Percentiles rank a stretch among this genome's conserved stretches.
phyloP scores from a whole-genome alignment of 192 early-diverging fungal genomes.

The Glomus cerebriforme region DNA sequence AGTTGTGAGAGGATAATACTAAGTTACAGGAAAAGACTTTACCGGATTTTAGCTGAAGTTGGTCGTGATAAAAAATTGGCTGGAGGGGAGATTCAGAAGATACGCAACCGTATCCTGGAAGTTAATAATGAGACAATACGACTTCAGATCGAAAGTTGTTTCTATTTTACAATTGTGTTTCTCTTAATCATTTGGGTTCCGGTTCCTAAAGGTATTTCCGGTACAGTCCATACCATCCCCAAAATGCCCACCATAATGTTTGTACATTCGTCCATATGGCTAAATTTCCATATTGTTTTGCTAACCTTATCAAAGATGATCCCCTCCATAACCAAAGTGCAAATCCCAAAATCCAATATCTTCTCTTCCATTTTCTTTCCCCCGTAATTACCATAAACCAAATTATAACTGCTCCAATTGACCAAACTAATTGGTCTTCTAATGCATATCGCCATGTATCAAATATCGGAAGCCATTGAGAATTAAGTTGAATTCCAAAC shows the following conservation, averaged over 20 bases:
- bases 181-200: no score
- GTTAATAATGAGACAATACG: no score
- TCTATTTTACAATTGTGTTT: no score
- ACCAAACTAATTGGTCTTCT: background rate
- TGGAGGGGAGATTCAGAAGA: no score
- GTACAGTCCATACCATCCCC: constrained; percentile 10
- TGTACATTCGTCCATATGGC: constrained; percentile 6
- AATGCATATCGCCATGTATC: constrained; percentile 7
- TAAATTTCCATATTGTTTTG: background rate
- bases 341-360: background rate
- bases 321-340: constrained; percentile 17
- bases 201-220: no score
- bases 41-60: no score
- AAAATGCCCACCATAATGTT: constrained; percentile 18
- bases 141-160: no score
- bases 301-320: background rate
- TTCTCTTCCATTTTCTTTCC: constrained; percentile 3
- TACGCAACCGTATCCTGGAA: no score
- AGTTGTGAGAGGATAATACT: no score
- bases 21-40: no score
- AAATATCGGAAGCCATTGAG: background rate
- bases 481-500: constrained; percentile 48
- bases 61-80: no score
- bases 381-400: constrained; percentile 20
- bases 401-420: background rate